phyloP scores from a whole-genome alignment of 208 protist genomes.

The Trypanosoma brucei region DNA sequence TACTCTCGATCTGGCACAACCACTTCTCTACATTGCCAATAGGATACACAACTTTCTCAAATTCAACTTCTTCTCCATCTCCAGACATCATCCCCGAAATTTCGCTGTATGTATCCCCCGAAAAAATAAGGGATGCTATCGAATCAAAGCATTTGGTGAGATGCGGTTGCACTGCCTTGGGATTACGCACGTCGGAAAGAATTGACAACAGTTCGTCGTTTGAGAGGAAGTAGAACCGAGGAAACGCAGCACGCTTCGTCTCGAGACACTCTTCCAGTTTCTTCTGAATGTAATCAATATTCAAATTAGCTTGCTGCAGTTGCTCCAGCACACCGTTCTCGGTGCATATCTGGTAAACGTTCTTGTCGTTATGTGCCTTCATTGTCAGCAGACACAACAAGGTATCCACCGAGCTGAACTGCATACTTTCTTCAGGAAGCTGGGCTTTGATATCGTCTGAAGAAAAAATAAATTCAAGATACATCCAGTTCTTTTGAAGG shows the following conservation, averaged over 20 bases:
- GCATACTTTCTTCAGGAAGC: constrained; percentile 84
- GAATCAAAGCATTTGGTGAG: constrained; percentile 96
- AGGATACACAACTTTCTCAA: constrained; percentile 81
- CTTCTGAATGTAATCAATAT: constrained; percentile 95
- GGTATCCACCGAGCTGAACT: constrained; percentile 88
- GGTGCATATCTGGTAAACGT: constrained; percentile 87
- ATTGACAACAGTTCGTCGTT: constrained; percentile 98
- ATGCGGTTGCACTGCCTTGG: constrained; percentile 93
- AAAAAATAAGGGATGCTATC: constrained; percentile 86
- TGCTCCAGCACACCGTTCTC: constrained; percentile 76
- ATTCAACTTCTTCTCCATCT: constrained; percentile 90
- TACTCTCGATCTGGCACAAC: constrained; percentile 90
- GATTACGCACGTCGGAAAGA: constrained; percentile 95
- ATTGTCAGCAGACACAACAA: constrained; percentile 89
- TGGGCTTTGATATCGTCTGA: constrained; percentile 96
- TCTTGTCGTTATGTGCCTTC: constrained; percentile 76
- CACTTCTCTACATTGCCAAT: constrained; percentile 93
- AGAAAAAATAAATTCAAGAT: constrained; percentile 97
- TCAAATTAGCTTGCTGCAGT: constrained; percentile 74
- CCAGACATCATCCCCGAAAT: constrained; percentile 89
- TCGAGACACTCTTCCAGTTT: constrained; percentile 95
- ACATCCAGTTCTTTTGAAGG: constrained; percentile 96
- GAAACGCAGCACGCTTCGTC: constrained; percentile 94
- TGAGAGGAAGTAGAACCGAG: constrained; percentile 97
- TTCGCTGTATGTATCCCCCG: constrained; percentile 66